Evolutionary conservation across 148 eudicot species (phyloP).

Genomic region (Drosera capensis): DNA sequence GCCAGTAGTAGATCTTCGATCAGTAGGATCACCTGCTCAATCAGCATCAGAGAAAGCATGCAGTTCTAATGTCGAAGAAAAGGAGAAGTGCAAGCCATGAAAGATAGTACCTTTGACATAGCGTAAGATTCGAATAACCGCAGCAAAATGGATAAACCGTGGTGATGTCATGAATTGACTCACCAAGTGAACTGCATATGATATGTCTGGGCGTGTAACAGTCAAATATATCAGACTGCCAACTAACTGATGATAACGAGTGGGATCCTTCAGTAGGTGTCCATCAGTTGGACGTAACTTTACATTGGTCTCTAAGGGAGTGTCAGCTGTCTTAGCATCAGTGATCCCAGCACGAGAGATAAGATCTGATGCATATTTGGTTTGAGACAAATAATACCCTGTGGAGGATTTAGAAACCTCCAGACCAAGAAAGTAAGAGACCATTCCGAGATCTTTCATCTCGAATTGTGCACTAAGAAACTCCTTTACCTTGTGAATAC

Average conservation of each 20-base stretch:
- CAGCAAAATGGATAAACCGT: not conserved
- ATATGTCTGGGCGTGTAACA: not conserved
- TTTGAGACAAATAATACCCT: not conserved
- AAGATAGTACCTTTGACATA: not conserved
- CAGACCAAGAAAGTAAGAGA: not conserved
- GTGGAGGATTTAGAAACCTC: not conserved
- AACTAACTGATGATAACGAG: not conserved
- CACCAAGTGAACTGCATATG: not conserved
- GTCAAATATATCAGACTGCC: not conserved
- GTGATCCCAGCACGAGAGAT: not conserved
- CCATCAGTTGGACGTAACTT: not conserved
- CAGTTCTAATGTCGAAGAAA: not conserved
- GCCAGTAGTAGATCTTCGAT: not conserved
- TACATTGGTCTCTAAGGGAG: not conserved
- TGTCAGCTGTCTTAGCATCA: not conserved
- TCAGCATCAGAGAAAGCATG: not conserved
- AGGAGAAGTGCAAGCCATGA: not conserved
- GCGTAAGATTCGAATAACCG: not conserved
- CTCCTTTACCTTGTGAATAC: no score
- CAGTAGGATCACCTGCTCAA: not conserved
- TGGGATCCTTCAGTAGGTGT: not conserved
- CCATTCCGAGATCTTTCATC: not conserved
- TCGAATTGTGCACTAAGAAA: not conserved
- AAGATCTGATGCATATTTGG: not conserved
- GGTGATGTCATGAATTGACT: not conserved